Conservation (phyloP, 2,329 filamentous ascomycete species). For the Verticillium nubilum region DNA sequence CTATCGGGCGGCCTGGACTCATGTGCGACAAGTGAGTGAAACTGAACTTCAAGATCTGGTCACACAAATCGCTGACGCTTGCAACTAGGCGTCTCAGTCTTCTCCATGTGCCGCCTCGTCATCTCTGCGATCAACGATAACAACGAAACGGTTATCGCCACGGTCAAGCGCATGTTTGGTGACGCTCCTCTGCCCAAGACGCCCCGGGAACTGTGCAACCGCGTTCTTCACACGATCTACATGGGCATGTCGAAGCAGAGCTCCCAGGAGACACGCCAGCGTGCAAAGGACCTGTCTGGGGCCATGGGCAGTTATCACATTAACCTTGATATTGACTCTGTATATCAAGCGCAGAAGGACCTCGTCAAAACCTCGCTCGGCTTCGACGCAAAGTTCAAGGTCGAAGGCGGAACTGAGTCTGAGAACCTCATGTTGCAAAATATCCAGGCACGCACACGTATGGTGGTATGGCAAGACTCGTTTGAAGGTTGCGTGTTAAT, state of each 20-base stretch:
- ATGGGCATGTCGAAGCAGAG: constrained; percentile 68
- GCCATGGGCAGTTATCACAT: constrained; percentile 68
- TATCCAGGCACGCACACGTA: constrained; percentile 47
- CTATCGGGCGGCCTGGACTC: constrained; percentile 52
- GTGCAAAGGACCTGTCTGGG: constrained; percentile 55
- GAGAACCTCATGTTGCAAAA: constrained; percentile 65
- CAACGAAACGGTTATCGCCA: constrained; percentile 29
- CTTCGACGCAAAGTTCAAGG: constrained; percentile 52
- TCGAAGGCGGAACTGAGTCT: constrained; percentile 54
- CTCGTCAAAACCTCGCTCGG: constrained; percentile 52
- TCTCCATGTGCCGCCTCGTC: constrained; percentile 50
- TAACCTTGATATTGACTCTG: constrained; percentile 67
- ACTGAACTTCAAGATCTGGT: constrained; percentile 34
- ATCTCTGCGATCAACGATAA: constrained; percentile 41
- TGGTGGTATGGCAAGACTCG: neutral
- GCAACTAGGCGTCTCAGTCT: constrained; percentile 26
- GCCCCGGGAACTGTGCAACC: constrained; percentile 50
- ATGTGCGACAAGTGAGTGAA: constrained; percentile 38
- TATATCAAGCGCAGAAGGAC: constrained; percentile 54
- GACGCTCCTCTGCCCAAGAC: constrained; percentile 38
- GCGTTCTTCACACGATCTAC: constrained; percentile 47
- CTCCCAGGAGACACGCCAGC: constrained; percentile 58
- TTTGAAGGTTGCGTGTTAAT: neutral
- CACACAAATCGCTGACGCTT: constrained; percentile 18
- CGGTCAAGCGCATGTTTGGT: constrained; percentile 29